Evolutionary conservation across 1,139 yeast genomes (phyloP).

Genomic region (Debaryomyces sp.): DNA sequence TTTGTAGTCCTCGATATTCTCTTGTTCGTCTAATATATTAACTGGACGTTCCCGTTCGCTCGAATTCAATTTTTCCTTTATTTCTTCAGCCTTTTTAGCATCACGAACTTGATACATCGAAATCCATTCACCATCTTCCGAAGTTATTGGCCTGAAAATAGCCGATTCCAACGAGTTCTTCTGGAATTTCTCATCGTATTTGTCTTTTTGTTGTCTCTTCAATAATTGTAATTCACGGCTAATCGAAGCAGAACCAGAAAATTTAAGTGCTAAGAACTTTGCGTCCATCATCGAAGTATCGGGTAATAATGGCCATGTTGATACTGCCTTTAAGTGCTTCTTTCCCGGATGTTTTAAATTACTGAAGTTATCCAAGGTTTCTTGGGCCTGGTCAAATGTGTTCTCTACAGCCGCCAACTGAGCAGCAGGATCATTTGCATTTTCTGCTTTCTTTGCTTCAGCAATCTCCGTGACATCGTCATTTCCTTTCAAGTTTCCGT

Average conservation of each 20-base stretch:
- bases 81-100: constrained; percentile 25
- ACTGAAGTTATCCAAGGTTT: constrained; percentile 46
- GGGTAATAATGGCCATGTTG: constrained; percentile 81
- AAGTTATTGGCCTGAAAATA: constrained; percentile 72
- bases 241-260: constrained; percentile 78
- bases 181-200: constrained; percentile 43
- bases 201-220: constrained; percentile 40
- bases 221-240: constrained; percentile 37
- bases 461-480: constrained; percentile 8
- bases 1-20: constrained; percentile 41
- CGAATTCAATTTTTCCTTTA: constrained; percentile 53
- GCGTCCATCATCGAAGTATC: constrained; percentile 89
- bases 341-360: constrained; percentile 74
- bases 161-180: constrained; percentile 58
- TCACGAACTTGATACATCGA: constrained; percentile 58
- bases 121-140: constrained; percentile 82
- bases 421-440: constrained; percentile 57
- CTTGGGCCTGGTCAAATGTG: constrained; percentile 67
- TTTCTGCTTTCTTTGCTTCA: constrained; percentile 25
- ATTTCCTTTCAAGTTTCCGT: constrained; percentile 11
- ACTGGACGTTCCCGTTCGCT: constrained; percentile 52
- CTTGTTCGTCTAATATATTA: constrained; percentile 42
- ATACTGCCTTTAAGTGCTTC: constrained; percentile 72
- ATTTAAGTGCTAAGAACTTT: constrained; percentile 68
- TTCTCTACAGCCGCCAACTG: constrained; percentile 73